phyloP scores from a whole-genome alignment of 225 moss, liverwort and hornwort genomes.

The Lunularia cruciata region DNA sequence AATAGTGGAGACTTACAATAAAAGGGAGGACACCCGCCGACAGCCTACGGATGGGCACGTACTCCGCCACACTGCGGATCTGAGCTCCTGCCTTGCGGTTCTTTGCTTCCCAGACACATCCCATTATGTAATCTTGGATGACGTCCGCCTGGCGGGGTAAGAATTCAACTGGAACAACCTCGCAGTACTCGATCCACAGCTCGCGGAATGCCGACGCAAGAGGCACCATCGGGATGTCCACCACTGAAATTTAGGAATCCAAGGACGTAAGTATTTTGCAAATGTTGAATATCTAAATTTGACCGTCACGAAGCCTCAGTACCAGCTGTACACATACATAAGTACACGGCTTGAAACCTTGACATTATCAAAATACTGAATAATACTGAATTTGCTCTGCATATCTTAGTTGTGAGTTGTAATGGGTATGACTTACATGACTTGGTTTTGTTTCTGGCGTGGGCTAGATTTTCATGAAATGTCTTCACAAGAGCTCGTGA shows the following conservation, averaged over 20 bases:
- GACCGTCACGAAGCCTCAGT: no score
- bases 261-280: background rate
- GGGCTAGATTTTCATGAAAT: background rate
- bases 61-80: background rate
- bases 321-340: no score
- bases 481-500: background rate
- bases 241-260: background rate
- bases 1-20: slow-evolving; percentile 3
- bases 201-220: background rate
- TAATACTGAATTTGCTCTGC: no score
- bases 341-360: no score
- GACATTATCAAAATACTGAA: no score
- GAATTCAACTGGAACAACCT: background rate
- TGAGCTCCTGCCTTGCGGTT: background rate
- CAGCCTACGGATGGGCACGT: background rate
- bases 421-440: background rate
- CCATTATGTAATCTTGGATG: background rate
- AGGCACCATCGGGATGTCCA: background rate
- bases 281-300: background rate
- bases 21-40: background rate
- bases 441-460: slow-evolving; percentile 1
- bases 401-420: no score
- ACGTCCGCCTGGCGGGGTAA: background rate
- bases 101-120: background rate
- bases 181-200: background rate